These are phyloP conservation scores for Ramaria sp. DNA, from an alignment of 768 basidiomycete genomes.

Conservation along the genomic window DNA sequence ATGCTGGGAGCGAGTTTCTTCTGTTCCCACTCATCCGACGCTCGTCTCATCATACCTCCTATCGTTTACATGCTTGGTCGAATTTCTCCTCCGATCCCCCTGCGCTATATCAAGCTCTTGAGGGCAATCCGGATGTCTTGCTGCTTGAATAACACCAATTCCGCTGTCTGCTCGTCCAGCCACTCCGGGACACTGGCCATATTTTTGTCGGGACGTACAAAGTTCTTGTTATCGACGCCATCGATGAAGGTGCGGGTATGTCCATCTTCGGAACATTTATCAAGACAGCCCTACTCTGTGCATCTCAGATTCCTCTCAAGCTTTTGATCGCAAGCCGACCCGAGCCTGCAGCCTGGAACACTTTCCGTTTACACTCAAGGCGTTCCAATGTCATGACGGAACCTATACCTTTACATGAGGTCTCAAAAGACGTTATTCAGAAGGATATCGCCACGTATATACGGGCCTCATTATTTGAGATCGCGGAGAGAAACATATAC, in stretches of 20 bases:
- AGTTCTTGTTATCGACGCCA: background rate
- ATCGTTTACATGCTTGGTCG: background rate
- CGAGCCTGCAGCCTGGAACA: background rate
- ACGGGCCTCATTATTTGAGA: no score
- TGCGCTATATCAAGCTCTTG: background rate
- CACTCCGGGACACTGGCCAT: background rate
- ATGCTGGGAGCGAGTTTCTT: conserved; percentile 12
- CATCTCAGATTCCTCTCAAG: background rate
- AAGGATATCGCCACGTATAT: no score
- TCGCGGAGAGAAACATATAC: no score
- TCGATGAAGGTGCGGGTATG: background rate
- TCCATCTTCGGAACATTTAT: background rate
- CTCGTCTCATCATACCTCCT: background rate
- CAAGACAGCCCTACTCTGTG: background rate
- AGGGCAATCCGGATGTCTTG: background rate
- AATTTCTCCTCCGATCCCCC: background rate
- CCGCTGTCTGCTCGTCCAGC: background rate
- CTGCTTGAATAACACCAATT: background rate
- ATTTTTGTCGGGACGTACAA: background rate
- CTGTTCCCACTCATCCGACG: conserved; percentile 12
- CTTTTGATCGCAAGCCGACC: background rate
- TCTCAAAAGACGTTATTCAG: no score
- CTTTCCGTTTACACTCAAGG: no score
- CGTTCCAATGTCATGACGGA: no score
- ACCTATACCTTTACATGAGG: no score